Conservation (phyloP, 305 asterid species). For the Fraxinus albicans region DNA sequence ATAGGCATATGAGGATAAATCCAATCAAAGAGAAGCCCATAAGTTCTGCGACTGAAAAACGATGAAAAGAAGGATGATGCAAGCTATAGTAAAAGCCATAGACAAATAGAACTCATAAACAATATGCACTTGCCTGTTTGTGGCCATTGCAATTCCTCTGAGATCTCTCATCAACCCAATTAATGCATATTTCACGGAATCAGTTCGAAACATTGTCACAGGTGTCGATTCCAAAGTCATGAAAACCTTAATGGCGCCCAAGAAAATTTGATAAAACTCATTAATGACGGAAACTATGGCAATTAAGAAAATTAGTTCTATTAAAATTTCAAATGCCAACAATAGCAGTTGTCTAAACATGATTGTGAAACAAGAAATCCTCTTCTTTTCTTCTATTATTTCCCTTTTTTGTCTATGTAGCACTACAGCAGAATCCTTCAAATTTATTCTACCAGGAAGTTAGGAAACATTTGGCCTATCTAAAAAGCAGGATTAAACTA, state of each 20-base stretch:
- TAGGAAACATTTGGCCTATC: background rate
- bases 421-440: slow-evolving; percentile 7
- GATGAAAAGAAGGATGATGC: slow-evolving; percentile 28
- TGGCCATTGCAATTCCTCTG: slow-evolving; percentile 94
- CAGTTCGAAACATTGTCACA: slow-evolving; percentile 77
- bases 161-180: slow-evolving; percentile 98
- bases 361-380: background rate
- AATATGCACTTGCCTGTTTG: slow-evolving; percentile 61
- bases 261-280: slow-evolving; percentile 21
- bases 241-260: slow-evolving; percentile 54
- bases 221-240: slow-evolving; percentile 71
- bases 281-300: background rate
- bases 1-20: slow-evolving; percentile 92
- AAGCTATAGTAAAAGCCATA: slow-evolving; percentile 13
- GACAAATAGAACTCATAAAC: slow-evolving; percentile 13
- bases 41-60: slow-evolving; percentile 81
- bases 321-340: slow-evolving; percentile 5
- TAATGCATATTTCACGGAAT: slow-evolving; percentile 77
- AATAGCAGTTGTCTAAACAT: background rate
- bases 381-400: background rate
- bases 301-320: slow-evolving; percentile 13
- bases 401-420: background rate
- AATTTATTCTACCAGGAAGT: slow-evolving; percentile 1
- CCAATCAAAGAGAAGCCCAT: slow-evolving; percentile 94
- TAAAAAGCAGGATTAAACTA: background rate